phyloP scores from a whole-genome alignment of 768 basidiomycete species.

The Tylopilus sp. region DNA sequence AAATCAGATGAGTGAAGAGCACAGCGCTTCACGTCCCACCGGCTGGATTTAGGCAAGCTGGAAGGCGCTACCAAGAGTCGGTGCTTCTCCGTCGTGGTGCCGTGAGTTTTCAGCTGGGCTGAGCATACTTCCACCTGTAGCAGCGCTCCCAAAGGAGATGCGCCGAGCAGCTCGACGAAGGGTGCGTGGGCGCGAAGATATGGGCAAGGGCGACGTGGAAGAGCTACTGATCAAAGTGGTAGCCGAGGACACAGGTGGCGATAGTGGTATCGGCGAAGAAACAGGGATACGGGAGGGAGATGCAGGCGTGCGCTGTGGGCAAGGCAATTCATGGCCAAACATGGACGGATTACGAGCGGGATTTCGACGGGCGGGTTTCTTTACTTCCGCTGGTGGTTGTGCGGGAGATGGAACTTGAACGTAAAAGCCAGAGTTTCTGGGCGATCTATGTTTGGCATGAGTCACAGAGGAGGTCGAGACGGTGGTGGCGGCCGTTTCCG shows the following conservation, averaged over 20 bases:
- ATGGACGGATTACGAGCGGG: constrained; percentile 60
- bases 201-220: constrained; percentile 14
- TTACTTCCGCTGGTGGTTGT: constrained; percentile 19
- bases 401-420: constrained; percentile 21
- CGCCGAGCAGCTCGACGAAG: constrained; percentile 42
- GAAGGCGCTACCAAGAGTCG: constrained; percentile 67
- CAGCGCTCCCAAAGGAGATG: constrained; percentile 64
- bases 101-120: constrained; percentile 33
- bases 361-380: constrained; percentile 38
- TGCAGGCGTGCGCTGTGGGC: constrained; percentile 34
- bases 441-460: constrained; percentile 17
- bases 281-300: constrained; percentile 30
- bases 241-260: constrained; percentile 9
- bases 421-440: constrained; percentile 15
- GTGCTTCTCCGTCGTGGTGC: constrained; percentile 31
- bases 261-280: constrained; percentile 26
- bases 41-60: constrained; percentile 45
- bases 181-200: constrained; percentile 24
- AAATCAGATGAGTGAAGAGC: constrained; percentile 6
- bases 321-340: constrained; percentile 62
- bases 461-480: constrained; percentile 20
- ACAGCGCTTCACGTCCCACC: constrained; percentile 1
- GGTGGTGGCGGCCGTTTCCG: constrained; percentile 30
- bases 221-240: constrained; percentile 8
- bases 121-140: constrained; percentile 27